phyloP scores from a whole-genome alignment of 805 yeast genomes.

The Metschnikowia aberdeeniae region DNA sequence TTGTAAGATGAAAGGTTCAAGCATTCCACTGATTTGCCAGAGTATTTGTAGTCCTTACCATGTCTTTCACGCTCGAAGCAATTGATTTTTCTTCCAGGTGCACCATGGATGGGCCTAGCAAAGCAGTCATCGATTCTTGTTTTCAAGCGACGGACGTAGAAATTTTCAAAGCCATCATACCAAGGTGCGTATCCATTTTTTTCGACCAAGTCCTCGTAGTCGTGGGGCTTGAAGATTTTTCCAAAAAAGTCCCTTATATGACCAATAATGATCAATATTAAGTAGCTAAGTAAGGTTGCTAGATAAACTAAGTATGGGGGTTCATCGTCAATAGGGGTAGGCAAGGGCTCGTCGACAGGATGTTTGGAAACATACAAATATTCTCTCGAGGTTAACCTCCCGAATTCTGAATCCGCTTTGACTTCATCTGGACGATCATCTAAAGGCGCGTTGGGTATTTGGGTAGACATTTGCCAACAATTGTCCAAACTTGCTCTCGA shows the following conservation, averaged over 20 bases:
- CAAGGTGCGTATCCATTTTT: slow-evolving; percentile 93
- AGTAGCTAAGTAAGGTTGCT: slow-evolving; percentile 79
- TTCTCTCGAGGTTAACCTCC: slow-evolving; percentile 60
- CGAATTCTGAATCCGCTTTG: slow-evolving; percentile 63
- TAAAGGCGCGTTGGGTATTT: slow-evolving; percentile 38
- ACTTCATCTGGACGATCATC: slow-evolving; percentile 31
- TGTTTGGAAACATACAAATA: slow-evolving; percentile 60
- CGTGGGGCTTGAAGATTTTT: slow-evolving; percentile 61
- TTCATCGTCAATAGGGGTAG: slow-evolving; percentile 69
- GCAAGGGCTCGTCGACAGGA: slow-evolving; percentile 53
- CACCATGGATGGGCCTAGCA: slow-evolving; percentile 94
- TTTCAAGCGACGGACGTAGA: slow-evolving; percentile 89
- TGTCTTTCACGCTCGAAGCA: slow-evolving; percentile 79
- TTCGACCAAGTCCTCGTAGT: slow-evolving; percentile 64
- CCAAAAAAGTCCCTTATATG: slow-evolving; percentile 89
- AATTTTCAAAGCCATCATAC: slow-evolving; percentile 89
- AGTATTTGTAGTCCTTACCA: slow-evolving; percentile 59
- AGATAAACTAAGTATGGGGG: slow-evolving; percentile 80
- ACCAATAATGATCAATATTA: slow-evolving; percentile 82
- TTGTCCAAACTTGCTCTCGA: neutral
- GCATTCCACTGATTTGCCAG: slow-evolving; percentile 74
- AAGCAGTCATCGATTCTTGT: slow-evolving; percentile 91
- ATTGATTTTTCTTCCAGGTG: slow-evolving; percentile 87
- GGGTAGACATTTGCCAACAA: slow-evolving; percentile 14
- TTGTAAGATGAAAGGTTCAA: slow-evolving; percentile 87